phyloP scores from a whole-genome alignment of 495 filamentous ascomycete genomes.

The Penicillium daleae region DNA sequence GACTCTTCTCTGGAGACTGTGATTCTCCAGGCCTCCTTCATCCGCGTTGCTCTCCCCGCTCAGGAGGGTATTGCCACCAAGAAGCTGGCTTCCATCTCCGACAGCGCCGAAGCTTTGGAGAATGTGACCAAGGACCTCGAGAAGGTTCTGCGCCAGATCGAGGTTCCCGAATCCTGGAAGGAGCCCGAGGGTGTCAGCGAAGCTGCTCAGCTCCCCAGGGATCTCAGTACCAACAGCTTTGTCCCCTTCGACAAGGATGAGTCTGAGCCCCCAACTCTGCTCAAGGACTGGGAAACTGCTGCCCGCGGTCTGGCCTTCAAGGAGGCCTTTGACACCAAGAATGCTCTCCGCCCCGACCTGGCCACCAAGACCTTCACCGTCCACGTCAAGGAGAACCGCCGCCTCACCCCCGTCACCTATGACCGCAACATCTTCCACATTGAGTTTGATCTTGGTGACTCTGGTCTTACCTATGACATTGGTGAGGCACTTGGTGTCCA shows the following conservation, averaged over 20 bases:
- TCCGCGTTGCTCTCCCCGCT: constrained; percentile 69
- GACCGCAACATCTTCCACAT: constrained; percentile 99
- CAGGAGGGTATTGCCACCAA: constrained; percentile 52
- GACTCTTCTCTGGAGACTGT: constrained; percentile 63
- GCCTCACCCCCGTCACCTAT: constrained; percentile 85
- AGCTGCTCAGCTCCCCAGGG: constrained; percentile 54
- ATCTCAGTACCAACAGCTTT: constrained; percentile 79
- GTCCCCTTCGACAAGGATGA: constrained; percentile 78
- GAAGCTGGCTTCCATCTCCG: constrained; percentile 61
- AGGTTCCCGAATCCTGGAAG: constrained; percentile 79
- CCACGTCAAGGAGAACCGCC: constrained; percentile 91
- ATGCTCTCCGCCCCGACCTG: constrained; percentile 80
- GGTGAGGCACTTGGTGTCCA: constrained; percentile 98
- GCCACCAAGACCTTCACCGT: constrained; percentile 83
- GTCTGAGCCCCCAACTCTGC: constrained; percentile 61
- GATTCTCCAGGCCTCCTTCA: constrained; percentile 77
- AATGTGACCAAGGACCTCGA: constrained; percentile 68
- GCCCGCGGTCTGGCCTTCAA: constrained; percentile 92
- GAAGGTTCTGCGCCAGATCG: constrained; percentile 68
- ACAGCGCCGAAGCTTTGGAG: constrained; percentile 57
- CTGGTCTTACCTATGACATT: constrained; percentile 92
- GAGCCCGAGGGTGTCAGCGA: constrained; percentile 63
- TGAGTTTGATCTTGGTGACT: constrained; percentile 91
- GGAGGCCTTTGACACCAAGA: constrained; percentile 82
- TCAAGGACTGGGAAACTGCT: constrained; percentile 77